A percentile compares a stretch with the other conserved stretches of the same genome.
phyloP scores from a whole-genome alignment of 108 stramenopile species.

The Licmophora abbreviata region DNA sequence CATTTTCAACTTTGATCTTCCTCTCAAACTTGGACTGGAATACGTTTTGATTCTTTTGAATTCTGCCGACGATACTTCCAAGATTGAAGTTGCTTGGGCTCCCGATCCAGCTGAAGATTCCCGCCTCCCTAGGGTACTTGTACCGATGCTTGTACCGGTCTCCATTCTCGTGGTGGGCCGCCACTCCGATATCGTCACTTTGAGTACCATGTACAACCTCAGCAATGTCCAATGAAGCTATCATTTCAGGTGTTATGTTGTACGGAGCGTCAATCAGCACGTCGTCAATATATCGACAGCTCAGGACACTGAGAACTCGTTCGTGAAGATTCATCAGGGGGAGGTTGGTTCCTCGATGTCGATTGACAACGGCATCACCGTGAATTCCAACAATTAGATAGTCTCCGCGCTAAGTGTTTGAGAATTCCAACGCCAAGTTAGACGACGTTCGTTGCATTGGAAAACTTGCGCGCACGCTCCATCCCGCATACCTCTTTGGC shows the following conservation, averaged over 20 bases:
- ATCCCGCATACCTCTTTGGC: constrained; percentile 45
- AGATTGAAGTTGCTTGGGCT: constrained; percentile 60
- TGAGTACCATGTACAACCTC: constrained; percentile 61
- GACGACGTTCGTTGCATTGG: background rate
- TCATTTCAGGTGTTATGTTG: constrained; percentile 88
- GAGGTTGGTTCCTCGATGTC: constrained; percentile 53
- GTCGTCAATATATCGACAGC: constrained; percentile 91
- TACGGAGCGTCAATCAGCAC: constrained; percentile 95
- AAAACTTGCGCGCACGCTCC: background rate
- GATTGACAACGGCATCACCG: constrained; percentile 90
- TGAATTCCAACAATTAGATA: constrained; percentile 98
- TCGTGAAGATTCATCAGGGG: constrained; percentile 96
- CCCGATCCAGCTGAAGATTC: constrained; percentile 35
- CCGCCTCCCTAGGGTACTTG: constrained; percentile 43
- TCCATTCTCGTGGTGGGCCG: constrained; percentile 10
- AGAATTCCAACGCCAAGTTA: background rate
- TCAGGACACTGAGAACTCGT: constrained; percentile 88
- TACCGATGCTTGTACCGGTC: constrained; percentile 30
- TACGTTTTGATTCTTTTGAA: constrained; percentile 64
- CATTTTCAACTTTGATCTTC: constrained; percentile 69
- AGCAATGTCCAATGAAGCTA: constrained; percentile 64
- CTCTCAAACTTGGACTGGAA: constrained; percentile 70
- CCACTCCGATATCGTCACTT: constrained; percentile 28
- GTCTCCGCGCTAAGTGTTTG: constrained; percentile 60
- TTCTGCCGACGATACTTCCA: constrained; percentile 49